Base-by-base conservation (phyloP, 2,329 filamentous ascomycete genomes). In the Aspergillus spinulosporus region DNA sequence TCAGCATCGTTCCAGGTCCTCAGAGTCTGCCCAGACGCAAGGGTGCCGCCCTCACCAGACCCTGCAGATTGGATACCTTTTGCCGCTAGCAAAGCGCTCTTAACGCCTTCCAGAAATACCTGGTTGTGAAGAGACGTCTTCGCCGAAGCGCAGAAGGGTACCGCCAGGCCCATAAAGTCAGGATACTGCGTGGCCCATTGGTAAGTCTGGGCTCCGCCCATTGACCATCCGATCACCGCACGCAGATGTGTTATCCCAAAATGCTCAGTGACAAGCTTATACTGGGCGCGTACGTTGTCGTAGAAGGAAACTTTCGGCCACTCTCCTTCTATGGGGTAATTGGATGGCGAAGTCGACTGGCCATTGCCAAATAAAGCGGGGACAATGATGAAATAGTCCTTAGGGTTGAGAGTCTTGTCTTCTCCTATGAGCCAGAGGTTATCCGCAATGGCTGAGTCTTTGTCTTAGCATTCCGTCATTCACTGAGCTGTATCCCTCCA, bases 361-460 rank as follows among this genome's bases (percentile, higher is more conserved):
- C 84, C 81, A 62, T 89, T 89, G 4, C 87, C 87, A 63, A 89
- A 88, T 3, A 89, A 76, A 0, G 86, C 87, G 0, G 84, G 79
- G 59, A 89, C 82, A 64, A 90, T 82, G 57, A 89, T 88, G 72
- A 83, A 88, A 73, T 86, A 88, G 46, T 84, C 80, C 11, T 77
- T 75, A 0, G 88, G 88, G 59, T 82, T 82, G 43, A 92, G 77
- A 0, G 85, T 82, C 68, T 84, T 89, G 62, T 84, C 80, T 4
- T 81, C 70, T 9, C 87, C 87, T 42, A 90, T 80, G 8, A 92
- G 81, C 89, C 89, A 92, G 68, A 88, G 80, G 58, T 92, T 92
- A 65, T 89, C 86, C 2, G 80, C 76, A 59, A 92, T 89, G 2
- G 73, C 76, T 74, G 34, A 4, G 3, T 28, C 3, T n/a, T 5